Base-by-base conservation (phyloP, 179 eudicot species). In the Nepenthes alata region DNA sequence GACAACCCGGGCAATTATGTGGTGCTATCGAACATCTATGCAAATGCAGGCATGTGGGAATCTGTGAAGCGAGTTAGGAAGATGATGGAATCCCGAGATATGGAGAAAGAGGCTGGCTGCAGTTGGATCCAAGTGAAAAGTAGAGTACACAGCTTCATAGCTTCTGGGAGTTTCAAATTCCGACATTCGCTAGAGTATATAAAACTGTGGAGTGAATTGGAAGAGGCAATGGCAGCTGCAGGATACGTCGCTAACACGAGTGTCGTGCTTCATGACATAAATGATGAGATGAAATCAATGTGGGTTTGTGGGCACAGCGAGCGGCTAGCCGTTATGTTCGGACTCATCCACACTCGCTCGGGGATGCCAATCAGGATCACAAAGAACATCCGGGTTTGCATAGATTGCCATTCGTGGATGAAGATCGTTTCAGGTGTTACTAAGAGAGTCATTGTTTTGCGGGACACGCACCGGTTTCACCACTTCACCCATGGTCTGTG, bases 401-500 rank as follows among this genome's bases (percentile, higher is more conserved):
- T 83, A 49, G 95, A 88, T 70, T 88, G 95, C 53, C 95, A 88
- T 34, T 85, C 78, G 67, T 85, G 85, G 71, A 81, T 85, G 55
- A 83, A 88, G 69, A 86, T 87, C 12, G 64, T 85, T 57, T 85
- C 91, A 6, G 83, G 76, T 72, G 67, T 83, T 57, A 77, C 81
- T 61, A 52, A 58, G 57, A 79, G 75, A 73, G 85, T 85, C 54
- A 78, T 88, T 64, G 16, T 88, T 63, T 85, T 88, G 8, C 73
- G 91, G 67, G 95, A 88, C 76, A 86, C 95, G 11, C 85, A 72
- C 65, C 73, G 91, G 74, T 88, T 88, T 71, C 95, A 88, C 64
- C 85, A 72, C 72, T 85, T 88, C 67, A 75, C 81, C 58, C 70
- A 75, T 53, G 91, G 95, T 5, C 11, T 60, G 52, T 88, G 95